These are phyloP conservation scores for Pulicaria dysenterica DNA, from an alignment of 129 eudicot species.

Conservation along the genomic window DNA sequence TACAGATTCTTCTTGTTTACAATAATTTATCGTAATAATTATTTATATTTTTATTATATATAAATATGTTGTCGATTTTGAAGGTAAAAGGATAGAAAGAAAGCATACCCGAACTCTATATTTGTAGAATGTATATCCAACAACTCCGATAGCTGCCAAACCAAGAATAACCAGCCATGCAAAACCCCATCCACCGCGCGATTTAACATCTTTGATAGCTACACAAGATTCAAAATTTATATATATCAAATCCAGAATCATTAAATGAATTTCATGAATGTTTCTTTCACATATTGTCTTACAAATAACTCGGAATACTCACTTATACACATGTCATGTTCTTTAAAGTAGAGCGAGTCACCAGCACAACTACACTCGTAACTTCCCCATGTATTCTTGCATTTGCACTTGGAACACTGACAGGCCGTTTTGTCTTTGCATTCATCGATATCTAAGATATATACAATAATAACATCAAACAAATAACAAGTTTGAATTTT, in stretches of 20 bases:
- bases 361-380: slow-evolving; percentile 73
- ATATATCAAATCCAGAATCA: neutral
- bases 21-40: too few relatives aligned
- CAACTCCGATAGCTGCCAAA: slow-evolving; percentile 63
- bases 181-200: slow-evolving; percentile 54
- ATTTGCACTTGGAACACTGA: slow-evolving; percentile 34
- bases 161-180: slow-evolving; percentile 62
- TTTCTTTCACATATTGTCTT: too few relatives aligned
- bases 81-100: neutral
- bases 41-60: too few relatives aligned
- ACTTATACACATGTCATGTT: slow-evolving; percentile 78
- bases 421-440: slow-evolving; percentile 37
- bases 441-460: slow-evolving; percentile 38
- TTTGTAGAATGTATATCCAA: slow-evolving; percentile 75
- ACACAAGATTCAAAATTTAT: neutral
- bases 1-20: too few relatives aligned
- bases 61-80: neutral
- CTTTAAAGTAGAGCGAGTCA: slow-evolving; percentile 58
- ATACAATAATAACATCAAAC: slow-evolving; percentile 7
- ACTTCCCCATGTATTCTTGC: slow-evolving; percentile 67
- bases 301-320: slow-evolving; percentile 26
- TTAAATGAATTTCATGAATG: neutral
- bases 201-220: slow-evolving; percentile 45
- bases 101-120: slow-evolving; percentile 75
- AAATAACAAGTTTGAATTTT: neutral